These are phyloP conservation scores for Firmiana major DNA, from an alignment of 345 rosid genomes.

Conservation along the genomic window DNA sequence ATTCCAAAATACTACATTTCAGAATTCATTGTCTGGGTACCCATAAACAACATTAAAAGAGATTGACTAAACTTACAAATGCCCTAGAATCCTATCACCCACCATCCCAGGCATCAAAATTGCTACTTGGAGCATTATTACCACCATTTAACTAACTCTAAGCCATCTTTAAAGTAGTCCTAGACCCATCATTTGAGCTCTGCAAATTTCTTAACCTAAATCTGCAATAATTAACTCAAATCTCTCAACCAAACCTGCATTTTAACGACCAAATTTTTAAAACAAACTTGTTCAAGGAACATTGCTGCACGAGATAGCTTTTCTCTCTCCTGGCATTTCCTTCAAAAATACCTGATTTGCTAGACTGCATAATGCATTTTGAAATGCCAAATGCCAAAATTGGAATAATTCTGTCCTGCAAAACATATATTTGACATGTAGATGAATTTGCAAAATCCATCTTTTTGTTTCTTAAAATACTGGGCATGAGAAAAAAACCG, in stretches of 20 bases:
- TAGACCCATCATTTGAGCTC: neutral
- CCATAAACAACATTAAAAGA: neutral
- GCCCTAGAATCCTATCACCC: neutral
- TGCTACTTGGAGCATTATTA: neutral
- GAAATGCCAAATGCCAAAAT: neutral
- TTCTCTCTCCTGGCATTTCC: neutral
- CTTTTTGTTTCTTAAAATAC: neutral
- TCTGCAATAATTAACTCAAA: neutral
- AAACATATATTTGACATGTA: too few relatives aligned
- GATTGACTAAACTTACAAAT: too few relatives aligned
- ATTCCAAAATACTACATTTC: neutral
- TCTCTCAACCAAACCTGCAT: neutral
- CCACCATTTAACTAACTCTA: neutral
- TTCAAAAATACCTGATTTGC: neutral
- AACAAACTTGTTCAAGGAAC: neutral
- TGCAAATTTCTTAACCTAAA: neutral
- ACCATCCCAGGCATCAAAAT: neutral
- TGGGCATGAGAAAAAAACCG: too few relatives aligned
- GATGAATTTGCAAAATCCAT: neutral
- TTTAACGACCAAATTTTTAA: neutral
- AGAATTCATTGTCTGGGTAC: neutral
- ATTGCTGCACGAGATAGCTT: neutral
- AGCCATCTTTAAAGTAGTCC: neutral
- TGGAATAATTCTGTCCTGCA: neutral
- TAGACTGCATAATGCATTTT: neutral